These are phyloP conservation scores for Colletotrichum chlorophyti DNA, from an alignment of 2,329 filamentous ascomycete species.

Conservation along the genomic window DNA sequence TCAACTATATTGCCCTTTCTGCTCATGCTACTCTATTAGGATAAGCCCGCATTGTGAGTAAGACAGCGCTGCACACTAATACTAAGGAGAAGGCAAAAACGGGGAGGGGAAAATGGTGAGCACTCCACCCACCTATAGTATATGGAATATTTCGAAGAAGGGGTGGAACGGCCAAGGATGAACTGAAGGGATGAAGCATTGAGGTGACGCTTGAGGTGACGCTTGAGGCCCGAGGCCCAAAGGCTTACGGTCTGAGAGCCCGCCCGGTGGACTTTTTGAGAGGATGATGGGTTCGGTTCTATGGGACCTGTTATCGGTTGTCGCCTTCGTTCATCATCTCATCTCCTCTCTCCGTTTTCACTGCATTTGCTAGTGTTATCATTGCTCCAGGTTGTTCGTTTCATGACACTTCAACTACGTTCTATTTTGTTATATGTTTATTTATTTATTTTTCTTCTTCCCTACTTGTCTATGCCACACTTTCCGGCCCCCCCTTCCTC, in stretches of 20 bases:
- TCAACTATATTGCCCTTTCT: constrained; percentile 6
- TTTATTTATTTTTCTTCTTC: background rate
- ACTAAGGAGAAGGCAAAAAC: too few relatives aligned
- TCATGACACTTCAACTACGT: too few relatives aligned
- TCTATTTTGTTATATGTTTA: background rate
- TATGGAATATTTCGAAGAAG: constrained; percentile 20
- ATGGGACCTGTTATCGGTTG: too few relatives aligned
- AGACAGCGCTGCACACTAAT: too few relatives aligned
- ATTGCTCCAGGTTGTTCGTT: too few relatives aligned
- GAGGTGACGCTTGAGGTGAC: background rate
- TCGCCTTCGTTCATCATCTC: too few relatives aligned
- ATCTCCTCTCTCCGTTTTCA: too few relatives aligned
- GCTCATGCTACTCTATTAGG: background rate
- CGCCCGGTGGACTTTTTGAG: constrained; percentile 1
- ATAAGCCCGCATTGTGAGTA: background rate
- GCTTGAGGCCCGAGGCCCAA: background rate
- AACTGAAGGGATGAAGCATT: background rate
- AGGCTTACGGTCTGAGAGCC: background rate
- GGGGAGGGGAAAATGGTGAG: constrained; percentile 8
- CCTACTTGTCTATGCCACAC: background rate
- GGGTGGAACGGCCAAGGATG: background rate
- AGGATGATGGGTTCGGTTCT: too few relatives aligned
- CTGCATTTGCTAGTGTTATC: too few relatives aligned
- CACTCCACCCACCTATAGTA: too few relatives aligned
- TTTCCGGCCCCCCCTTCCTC: background rate